Conservation (phyloP, 768 basidiomycete genomes). For the Dacryopinax primogenitus region DNA sequence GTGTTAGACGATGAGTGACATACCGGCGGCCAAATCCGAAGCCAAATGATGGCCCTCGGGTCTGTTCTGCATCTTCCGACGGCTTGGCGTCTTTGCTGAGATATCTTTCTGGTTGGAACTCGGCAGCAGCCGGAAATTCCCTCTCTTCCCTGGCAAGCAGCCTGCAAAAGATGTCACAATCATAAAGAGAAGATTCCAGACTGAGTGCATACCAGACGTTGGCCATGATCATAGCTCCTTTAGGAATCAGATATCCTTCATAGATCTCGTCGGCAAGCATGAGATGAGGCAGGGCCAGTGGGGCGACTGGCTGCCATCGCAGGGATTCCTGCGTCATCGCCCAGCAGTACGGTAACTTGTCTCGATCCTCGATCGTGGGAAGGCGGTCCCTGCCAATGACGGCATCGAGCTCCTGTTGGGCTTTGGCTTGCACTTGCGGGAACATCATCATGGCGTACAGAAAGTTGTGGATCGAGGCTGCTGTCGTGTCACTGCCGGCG, state of each 20-base stretch:
- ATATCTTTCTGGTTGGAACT: slow-evolving; percentile 11
- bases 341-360: not conserved
- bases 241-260: slow-evolving; percentile 23
- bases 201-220: slow-evolving; percentile 26
- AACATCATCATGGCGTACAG: not conserved
- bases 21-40: slow-evolving; percentile 1
- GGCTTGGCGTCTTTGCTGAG: not conserved
- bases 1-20: not conserved
- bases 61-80: not conserved
- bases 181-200: slow-evolving; percentile 18
- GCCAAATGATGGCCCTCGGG: not conserved
- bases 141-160: not conserved
- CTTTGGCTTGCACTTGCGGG: slow-evolving; percentile 21
- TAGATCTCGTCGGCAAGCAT: slow-evolving; percentile 21
- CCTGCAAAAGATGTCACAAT: not conserved
- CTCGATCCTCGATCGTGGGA: slow-evolving; percentile 17
- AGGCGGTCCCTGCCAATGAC: slow-evolving; percentile 20
- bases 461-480: not conserved
- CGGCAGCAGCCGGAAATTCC: not conserved
- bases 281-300: slow-evolving; percentile 16
- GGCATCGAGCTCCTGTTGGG: slow-evolving; percentile 22
- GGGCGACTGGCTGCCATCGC: not conserved
- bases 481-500: not conserved
- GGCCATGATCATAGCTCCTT: slow-evolving; percentile 21
- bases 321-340: not conserved